Evolutionary conservation across 2,329 filamentous ascomycete genomes (phyloP).

Genomic region (Endoconidiophora laricicola): DNA sequence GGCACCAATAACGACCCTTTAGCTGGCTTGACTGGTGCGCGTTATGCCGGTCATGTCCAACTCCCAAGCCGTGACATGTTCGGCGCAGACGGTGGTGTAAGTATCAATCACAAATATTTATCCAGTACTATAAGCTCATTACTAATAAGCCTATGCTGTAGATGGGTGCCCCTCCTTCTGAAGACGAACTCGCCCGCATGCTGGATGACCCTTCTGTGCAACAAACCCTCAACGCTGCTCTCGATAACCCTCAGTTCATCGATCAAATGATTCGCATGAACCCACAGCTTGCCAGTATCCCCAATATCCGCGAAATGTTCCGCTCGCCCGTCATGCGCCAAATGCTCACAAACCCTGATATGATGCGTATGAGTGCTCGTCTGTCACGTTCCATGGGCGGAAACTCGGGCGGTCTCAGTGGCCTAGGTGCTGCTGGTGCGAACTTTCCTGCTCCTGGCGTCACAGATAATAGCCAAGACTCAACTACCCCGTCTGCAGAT

Average conservation of each 20-base stretch:
- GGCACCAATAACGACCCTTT: conserved; percentile 78
- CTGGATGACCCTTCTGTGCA: conserved; percentile 77
- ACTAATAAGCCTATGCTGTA: conserved; percentile 21
- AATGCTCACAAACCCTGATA: conserved; percentile 84
- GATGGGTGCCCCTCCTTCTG: conserved; percentile 78
- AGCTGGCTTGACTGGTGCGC: conserved; percentile 75
- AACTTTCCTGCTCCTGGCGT: conserved; percentile 81
- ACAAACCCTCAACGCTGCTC: conserved; percentile 79
- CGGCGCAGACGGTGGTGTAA: conserved; percentile 82
- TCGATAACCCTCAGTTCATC: conserved; percentile 87
- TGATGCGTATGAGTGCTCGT: conserved; percentile 64
- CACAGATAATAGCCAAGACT: conserved; percentile 60
- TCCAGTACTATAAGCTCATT: neutral
- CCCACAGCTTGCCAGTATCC: conserved; percentile 60
- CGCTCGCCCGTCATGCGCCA: conserved; percentile 75
- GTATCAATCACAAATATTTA: conserved; percentile 22
- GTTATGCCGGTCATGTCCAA: conserved; percentile 83
- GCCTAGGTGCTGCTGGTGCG: conserved; percentile 18
- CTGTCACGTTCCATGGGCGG: conserved; percentile 46
- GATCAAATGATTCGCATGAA: conserved; percentile 91
- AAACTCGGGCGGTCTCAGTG: conserved; percentile 16
- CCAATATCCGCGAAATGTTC: conserved; percentile 67
- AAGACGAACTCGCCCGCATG: conserved; percentile 69
- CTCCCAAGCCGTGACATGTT: conserved; percentile 80
- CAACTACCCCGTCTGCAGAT: conserved; percentile 20